Conservation (phyloP, 2,329 filamentous ascomycete species). For the Helotiales sp. region DNA sequence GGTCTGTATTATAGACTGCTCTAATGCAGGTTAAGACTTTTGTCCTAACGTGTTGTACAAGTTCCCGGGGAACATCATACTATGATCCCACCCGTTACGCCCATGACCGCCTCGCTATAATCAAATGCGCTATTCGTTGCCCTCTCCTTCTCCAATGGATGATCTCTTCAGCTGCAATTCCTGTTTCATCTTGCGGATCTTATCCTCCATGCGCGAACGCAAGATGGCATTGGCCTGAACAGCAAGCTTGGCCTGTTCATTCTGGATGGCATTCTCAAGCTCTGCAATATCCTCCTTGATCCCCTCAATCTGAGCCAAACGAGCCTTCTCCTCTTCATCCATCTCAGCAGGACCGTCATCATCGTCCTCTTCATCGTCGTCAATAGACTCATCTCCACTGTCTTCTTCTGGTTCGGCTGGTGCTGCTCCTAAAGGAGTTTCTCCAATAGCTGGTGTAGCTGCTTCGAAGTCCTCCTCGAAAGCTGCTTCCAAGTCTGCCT, state of each 20-base stretch:
- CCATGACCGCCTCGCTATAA: neutral
- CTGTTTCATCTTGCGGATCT: constrained; percentile 49
- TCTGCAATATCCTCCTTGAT: constrained; percentile 54
- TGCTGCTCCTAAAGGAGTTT: constrained; percentile 25
- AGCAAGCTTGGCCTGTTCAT: constrained; percentile 42
- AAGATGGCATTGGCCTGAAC: constrained; percentile 48
- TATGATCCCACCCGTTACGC: no score
- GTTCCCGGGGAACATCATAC: neutral
- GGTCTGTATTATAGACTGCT: constrained; percentile 15
- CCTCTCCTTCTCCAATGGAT: constrained; percentile 37
- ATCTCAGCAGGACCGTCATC: constrained; percentile 42
- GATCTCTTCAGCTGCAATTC: constrained; percentile 54
- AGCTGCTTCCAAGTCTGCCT: constrained; percentile 24
- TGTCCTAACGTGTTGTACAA: neutral
- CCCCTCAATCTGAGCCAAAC: constrained; percentile 46
- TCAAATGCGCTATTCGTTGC: constrained; percentile 18
- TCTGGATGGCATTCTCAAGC: constrained; percentile 49
- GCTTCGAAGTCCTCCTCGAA: constrained; percentile 6
- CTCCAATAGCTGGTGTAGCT: constrained; percentile 27
- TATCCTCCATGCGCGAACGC: constrained; percentile 47
- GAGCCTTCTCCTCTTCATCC: constrained; percentile 52
- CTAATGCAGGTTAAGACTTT: neutral
- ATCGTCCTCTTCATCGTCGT: constrained; percentile 45
- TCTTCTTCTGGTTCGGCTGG: constrained; percentile 31
- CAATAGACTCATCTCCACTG: constrained; percentile 43